Evolutionary conservation across 2,329 filamentous ascomycete genomes (phyloP), one percentile per base, ranked within the genome.

Genomic region (Ophiostoma sp.): DNA sequence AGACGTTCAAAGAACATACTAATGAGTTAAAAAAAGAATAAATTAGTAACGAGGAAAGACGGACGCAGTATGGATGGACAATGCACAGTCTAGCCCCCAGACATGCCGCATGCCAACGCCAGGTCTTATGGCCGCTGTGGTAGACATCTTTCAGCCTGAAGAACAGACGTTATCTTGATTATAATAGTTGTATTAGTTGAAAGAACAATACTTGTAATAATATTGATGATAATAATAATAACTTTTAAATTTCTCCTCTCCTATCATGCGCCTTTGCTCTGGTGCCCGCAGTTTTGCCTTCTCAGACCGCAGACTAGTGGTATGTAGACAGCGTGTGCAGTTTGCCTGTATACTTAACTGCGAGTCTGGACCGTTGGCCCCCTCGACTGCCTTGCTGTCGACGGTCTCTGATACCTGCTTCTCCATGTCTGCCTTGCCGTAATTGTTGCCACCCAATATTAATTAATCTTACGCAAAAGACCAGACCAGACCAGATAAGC

Each of bases 31-130:
- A 15, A 41, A 41, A 41, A 11, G 4, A 41, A 41, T 41, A 41
- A 41, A 41, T 41, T 4, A 39, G 15, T 41, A 41, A 41, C 10
- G 13, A 41, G 15, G 4, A 41, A 13, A 41, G 11, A 62, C 57
- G 27, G 11, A 62, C 57, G 33, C 15, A 27, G 57, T 62, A 35
- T 17, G 27, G 57, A 35, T 62, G 57, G 57, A 33, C 57, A 62
- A 62, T 62, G 57, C 27, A 62, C 57, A 54, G 6, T 33, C 57
- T 62, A 33, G 27, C 57, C 57, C 57, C 57, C 57, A 62, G 57
- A 27, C 52, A 57, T 31, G 52, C 57, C 44, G 44, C 44, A 48
- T 48, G 17, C 44, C 44, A 48, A 17, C 41, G n/a, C 44, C 20
- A n/a, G 44, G 15, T 48, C 1, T n/a, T 3, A n/a, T n/a, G 20